These are phyloP conservation scores for Ganoderma multipileum DNA, from an alignment of 1,284 basidiomycete genomes.

Conservation along the genomic window DNA sequence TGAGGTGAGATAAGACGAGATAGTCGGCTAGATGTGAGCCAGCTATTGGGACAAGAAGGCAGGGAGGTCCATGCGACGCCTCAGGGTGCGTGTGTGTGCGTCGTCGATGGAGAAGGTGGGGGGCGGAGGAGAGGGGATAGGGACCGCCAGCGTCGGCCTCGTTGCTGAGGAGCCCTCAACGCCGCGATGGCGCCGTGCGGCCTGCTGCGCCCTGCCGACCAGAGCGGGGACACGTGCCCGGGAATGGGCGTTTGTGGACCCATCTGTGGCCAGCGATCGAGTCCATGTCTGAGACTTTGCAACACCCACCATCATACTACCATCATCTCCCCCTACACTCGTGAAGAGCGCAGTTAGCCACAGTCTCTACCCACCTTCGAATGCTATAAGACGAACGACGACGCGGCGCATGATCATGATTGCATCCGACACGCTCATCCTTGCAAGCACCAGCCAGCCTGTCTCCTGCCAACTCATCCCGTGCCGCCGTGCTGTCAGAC, in stretches of 20 bases:
- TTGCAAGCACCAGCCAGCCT: neutral
- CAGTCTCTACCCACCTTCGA: neutral
- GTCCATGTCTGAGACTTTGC: neutral
- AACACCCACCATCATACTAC: slow-evolving; percentile 12
- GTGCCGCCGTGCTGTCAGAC: neutral
- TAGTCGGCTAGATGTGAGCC: slow-evolving; percentile 24
- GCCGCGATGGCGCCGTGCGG: slow-evolving; percentile 32
- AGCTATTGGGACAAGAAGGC: neutral
- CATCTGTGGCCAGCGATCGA: slow-evolving; percentile 10
- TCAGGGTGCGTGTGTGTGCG: slow-evolving; percentile 17
- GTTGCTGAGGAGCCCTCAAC: slow-evolving; percentile 24
- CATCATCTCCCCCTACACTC: neutral
- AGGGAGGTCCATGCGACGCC: slow-evolving; percentile 9
- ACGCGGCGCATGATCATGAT: neutral
- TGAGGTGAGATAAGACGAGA: slow-evolving; percentile 27
- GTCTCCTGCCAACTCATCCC: neutral
- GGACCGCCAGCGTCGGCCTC: slow-evolving; percentile 14
- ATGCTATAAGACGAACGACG: neutral
- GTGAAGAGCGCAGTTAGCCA: neutral
- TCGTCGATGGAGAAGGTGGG: slow-evolving; percentile 18
- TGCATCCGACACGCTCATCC: neutral
- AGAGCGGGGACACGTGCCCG: slow-evolving; percentile 23
- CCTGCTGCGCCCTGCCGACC: slow-evolving; percentile 18
- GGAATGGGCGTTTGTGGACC: slow-evolving; percentile 11
- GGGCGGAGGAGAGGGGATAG: slow-evolving; percentile 15